Base-by-base conservation (phyloP, 1,284 basidiomycete genomes). In the Coriolopsis trogii region DNA sequence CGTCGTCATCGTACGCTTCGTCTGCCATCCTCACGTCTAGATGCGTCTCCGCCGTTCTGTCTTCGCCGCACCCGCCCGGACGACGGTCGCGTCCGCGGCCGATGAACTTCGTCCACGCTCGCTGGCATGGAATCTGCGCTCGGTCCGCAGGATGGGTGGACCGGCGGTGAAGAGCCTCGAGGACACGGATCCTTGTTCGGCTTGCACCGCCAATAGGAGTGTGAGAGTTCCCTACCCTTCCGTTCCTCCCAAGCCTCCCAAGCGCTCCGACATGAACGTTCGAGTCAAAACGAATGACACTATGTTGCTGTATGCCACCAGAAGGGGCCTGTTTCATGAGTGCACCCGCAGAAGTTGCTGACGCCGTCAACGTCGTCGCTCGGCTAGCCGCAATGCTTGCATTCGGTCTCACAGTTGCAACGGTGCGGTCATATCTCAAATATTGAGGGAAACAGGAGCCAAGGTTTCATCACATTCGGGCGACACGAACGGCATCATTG, bases 1-100 rank as follows among this genome's bases (percentile, higher is more conserved):
- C n/a, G n/a, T n/a, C 57, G 57, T 59, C 57, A 56, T 59, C 45
- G 29, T 45, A n/a, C n/a, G n/a, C n/a, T 38, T 33, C 49, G n/a
- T n/a, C 15, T 49, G 40, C 53, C 45, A 58, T 55, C 50, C 49
- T 55, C 49, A 29, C 28, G 50, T 40, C 51, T 34, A 47, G 51
- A 47, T 43, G 40, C 51, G 36, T 38, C 16, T 39, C 9, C 24
- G 41, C 34, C 28, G 28, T 23, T 6, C 33, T 36, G 13, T 15
- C 33, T 15, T 36, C 12, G 33, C 10, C 33, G 34, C 21, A n/a
- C n/a, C n/a, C n/a, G n/a, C n/a, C n/a, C 40, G 40, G 40, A 16
- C 40, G 25, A 31, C 29, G 5, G 21, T 50, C 41, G 34, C 36
- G 18, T 46, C 49, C 44, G 44, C 41, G 41, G 45, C 24, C 42